Base-by-base conservation (phyloP, 1,284 basidiomycete genomes). In the Mycosarcoma mackinlayi region DNA sequence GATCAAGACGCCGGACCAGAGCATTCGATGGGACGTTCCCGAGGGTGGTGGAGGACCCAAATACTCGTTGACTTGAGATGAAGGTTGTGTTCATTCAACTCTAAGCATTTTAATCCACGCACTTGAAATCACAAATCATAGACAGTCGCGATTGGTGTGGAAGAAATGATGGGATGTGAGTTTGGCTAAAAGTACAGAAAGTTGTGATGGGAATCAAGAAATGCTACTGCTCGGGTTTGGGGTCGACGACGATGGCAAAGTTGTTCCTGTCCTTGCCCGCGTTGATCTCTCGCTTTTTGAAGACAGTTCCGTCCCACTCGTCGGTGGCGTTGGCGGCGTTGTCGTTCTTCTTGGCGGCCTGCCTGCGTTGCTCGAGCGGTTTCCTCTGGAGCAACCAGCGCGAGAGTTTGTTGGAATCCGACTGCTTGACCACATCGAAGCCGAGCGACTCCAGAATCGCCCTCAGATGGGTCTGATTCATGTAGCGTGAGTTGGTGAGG, bases 231-330 rank as follows among this genome's bases (percentile, higher is more conserved):
- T 60, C 48, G 19, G 60, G 33, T 21, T 60, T 55, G 9, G 55
- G 68, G 25, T 71, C 68, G 19, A 63, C 48, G 10, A 67, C 64
- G 33, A 84, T 81, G 35, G 77, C 80, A 62, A 84, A 84, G 61
- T 84, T 84, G 65, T 84, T 84, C 47, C 78, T 63, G n/a, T 73
- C 56, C n/a, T 71, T 68, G 9, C 84, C 84, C 0, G 53, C 49
- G 21, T 78, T 47, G 28, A 84, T 58, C 38, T 83, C 76, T 37
- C 78, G 74, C 56, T 82, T 78, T 38, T 80, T 79, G 73, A 78
- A 84, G 8, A 61, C 68, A 19, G 68, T 78, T 44, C 81, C 80
- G 51, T 84, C 80, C 73, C 75, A 79, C 27, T 64, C 61, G 31
- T 42, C 45, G 11, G 30, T 16, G 3, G 62, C 62, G n/a, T 41